phyloP scores from a whole-genome alignment of 768 basidiomycete species.

The Obba rivulosa region DNA sequence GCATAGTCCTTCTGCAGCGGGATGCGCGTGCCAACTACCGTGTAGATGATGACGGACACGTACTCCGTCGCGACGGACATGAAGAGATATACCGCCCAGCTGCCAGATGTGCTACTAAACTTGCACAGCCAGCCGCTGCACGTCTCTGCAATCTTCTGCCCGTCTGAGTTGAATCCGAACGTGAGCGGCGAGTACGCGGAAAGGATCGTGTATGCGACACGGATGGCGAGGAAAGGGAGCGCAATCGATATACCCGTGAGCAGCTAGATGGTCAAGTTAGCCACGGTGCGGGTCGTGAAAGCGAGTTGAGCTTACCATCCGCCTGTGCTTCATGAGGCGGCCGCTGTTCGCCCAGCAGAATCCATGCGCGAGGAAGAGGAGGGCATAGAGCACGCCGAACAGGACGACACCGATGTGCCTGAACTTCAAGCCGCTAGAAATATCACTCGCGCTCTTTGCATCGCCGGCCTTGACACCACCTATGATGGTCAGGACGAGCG shows the following conservation, averaged over 20 bases:
- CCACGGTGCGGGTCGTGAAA: background rate
- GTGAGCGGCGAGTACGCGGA: constrained; percentile 49
- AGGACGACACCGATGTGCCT: constrained; percentile 30
- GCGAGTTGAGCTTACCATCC: background rate
- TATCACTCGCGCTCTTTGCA: constrained; percentile 7
- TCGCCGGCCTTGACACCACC: constrained; percentile 23
- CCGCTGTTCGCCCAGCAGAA: constrained; percentile 10
- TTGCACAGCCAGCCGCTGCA: constrained; percentile 34
- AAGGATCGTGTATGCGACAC: constrained; percentile 53
- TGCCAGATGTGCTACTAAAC: constrained; percentile 52
- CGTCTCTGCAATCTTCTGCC: constrained; percentile 22
- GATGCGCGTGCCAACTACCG: constrained; percentile 22
- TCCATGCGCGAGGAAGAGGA: constrained; percentile 17
- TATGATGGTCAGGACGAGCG: constrained; percentile 27
- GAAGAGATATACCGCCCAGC: constrained; percentile 53
- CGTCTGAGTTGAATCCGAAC: constrained; percentile 1
- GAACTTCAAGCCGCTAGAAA: constrained; percentile 21
- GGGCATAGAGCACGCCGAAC: constrained; percentile 33
- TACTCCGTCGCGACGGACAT: constrained; percentile 62
- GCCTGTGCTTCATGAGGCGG: constrained; percentile 5
- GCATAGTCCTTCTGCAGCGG: constrained; percentile 26
- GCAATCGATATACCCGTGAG: constrained; percentile 48
- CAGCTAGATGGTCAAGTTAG: constrained; percentile 33
- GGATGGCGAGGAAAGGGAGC: constrained; percentile 56
- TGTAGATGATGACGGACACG: constrained; percentile 40